phyloP scores from a whole-genome alignment of 2,329 filamentous ascomycete species.

The Setomelanomma holmii region DNA sequence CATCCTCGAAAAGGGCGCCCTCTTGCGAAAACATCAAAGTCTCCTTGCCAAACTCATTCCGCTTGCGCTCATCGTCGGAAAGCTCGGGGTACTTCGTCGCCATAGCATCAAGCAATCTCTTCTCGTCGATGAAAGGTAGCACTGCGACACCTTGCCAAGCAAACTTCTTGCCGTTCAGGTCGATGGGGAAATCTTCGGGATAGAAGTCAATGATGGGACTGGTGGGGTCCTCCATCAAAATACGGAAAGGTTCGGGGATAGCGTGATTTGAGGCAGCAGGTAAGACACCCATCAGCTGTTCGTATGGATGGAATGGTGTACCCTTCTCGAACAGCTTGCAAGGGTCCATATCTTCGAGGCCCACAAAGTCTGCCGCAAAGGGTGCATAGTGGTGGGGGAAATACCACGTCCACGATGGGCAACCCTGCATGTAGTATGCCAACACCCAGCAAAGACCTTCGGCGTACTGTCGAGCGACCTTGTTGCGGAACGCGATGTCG shows the following conservation, averaged over 20 bases:
- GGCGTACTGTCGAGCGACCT: slow-evolving; percentile 89
- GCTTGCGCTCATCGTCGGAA: slow-evolving; percentile 74
- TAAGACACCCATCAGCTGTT: slow-evolving; percentile 97
- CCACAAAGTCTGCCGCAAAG: slow-evolving; percentile 92
- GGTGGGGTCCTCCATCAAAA: slow-evolving; percentile 85
- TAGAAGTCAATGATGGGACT: slow-evolving; percentile 98
- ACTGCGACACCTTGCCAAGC: slow-evolving; percentile 96
- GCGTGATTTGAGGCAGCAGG: slow-evolving; percentile 92
- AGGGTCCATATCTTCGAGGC: slow-evolving; percentile 74
- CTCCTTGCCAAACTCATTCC: slow-evolving; percentile 82
- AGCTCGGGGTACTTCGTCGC: slow-evolving; percentile 81
- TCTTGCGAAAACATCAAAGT: slow-evolving; percentile 83
- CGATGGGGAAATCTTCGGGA: slow-evolving; percentile 89
- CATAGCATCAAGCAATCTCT: slow-evolving; percentile 82
- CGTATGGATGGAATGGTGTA: slow-evolving; percentile 86
- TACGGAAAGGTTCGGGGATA: slow-evolving; percentile 85
- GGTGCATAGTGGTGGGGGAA: slow-evolving; percentile 99
- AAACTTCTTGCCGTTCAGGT: slow-evolving; percentile 97
- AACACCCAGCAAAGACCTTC: slow-evolving; percentile 96
- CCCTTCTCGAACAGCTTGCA: slow-evolving; percentile 81
- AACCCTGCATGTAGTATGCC: slow-evolving; percentile 97
- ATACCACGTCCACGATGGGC: slow-evolving; percentile 98
- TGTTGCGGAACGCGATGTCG: slow-evolving; percentile 84
- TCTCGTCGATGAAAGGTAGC: slow-evolving; percentile 95
- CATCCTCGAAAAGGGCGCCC: slow-evolving; percentile 84